Conservation (phyloP, 2,329 filamentous ascomycete species). For the Pochonia chlamydosporia region DNA sequence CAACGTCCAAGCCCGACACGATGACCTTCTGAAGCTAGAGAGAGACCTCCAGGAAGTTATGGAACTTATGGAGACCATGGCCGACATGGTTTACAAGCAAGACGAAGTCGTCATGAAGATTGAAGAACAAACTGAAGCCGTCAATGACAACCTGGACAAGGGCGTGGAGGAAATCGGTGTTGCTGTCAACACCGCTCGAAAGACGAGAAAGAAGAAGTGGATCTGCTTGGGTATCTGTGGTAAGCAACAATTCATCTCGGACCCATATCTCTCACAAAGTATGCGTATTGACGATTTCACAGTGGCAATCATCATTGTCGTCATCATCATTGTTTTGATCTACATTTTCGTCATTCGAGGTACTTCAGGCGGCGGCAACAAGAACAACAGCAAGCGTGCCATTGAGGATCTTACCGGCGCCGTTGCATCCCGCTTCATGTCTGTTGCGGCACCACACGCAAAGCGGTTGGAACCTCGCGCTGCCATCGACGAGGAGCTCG, state of each 20-base stretch:
- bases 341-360: slow-evolving; percentile 38
- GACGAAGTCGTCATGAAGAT: slow-evolving; percentile 75
- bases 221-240: slow-evolving; percentile 75
- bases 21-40: slow-evolving; percentile 88
- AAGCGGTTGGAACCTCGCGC: slow-evolving; percentile 1
- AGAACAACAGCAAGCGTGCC: slow-evolving; percentile 25
- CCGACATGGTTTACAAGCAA: slow-evolving; percentile 79
- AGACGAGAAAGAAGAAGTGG: slow-evolving; percentile 92
- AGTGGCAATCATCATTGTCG: slow-evolving; percentile 48
- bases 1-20: slow-evolving; percentile 70
- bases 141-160: slow-evolving; percentile 76
- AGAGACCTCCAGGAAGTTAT: slow-evolving; percentile 61
- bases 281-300: background rate
- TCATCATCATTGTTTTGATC: slow-evolving; percentile 45
- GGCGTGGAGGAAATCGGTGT: slow-evolving; percentile 76
- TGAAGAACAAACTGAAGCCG: slow-evolving; percentile 80
- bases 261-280: background rate
- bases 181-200: slow-evolving; percentile 76
- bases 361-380: slow-evolving; percentile 20
- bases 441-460: background rate
- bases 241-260: slow-evolving; percentile 27
- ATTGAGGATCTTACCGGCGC: slow-evolving; percentile 14
- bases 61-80: slow-evolving; percentile 87
- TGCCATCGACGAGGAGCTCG: slow-evolving; percentile 8
- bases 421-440: slow-evolving; percentile 1